phyloP scores from a whole-genome alignment of 768 basidiomycete genomes.

The Pholiota conissans region DNA sequence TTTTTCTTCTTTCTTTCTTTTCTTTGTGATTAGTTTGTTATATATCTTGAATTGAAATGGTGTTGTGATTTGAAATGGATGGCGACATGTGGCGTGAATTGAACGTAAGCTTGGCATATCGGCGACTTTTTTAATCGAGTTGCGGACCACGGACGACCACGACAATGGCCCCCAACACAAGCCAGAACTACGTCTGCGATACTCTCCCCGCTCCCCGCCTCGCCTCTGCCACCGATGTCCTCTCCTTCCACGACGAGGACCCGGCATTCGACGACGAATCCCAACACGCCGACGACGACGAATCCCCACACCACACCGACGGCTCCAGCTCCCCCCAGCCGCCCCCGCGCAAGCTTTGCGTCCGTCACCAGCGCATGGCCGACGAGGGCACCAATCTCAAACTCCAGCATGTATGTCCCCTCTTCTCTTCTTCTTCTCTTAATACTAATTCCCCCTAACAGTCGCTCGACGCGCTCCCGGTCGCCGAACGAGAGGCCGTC shows the following conservation, averaged over 20 bases:
- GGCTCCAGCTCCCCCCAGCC: conserved; percentile 38
- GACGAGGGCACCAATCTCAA: conserved; percentile 92
- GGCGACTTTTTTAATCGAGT: conserved; percentile 6
- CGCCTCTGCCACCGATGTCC: conserved; percentile 27
- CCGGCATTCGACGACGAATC: conserved; percentile 28
- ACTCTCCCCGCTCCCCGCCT: conserved; percentile 67
- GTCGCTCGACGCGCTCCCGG: conserved; percentile 88
- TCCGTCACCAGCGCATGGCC: conserved; percentile 94
- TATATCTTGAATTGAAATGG: conserved; percentile 46
- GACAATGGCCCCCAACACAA: conserved; percentile 22
- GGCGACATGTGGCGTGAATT: conserved; percentile 46
- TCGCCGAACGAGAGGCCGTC: conserved; percentile 84
- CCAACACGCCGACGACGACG: neutral
- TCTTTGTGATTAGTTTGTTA: conserved; percentile 30
- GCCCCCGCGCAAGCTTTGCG: conserved; percentile 77
- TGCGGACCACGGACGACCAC: conserved; percentile 10
- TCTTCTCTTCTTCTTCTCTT: neutral
- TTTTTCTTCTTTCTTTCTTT: conserved; percentile 22
- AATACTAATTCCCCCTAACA: conserved; percentile 33
- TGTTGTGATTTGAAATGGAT: conserved; percentile 26
- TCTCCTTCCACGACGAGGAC: conserved; percentile 13
- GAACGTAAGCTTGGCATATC: conserved; percentile 25
- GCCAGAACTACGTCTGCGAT: conserved; percentile 61
- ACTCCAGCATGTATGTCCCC: conserved; percentile 75
- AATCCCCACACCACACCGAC: conserved; percentile 18